These are phyloP conservation scores for Prosopis cineraria DNA, from an alignment of 306 rosid species.

Conservation along the genomic window DNA sequence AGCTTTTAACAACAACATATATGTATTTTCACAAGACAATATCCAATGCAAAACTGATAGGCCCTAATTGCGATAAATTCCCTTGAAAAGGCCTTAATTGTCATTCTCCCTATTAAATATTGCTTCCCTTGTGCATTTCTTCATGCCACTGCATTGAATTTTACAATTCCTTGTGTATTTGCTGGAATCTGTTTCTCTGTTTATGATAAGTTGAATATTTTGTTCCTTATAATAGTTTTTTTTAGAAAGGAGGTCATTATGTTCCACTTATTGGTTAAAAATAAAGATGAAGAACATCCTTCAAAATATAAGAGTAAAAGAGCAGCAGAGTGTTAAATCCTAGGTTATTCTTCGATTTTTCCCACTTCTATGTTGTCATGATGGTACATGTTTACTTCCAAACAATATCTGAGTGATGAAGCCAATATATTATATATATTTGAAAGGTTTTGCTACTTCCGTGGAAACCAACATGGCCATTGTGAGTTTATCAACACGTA, in stretches of 20 bases:
- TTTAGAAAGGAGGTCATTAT: not conserved
- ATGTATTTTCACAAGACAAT: no score
- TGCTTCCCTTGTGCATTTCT: constrained; percentile 11
- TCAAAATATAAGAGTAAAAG: not conserved
- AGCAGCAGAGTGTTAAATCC: not conserved
- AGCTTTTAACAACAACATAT: no score
- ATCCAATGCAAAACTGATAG: no score
- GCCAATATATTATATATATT: not conserved
- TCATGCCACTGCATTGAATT: constrained; percentile 8
- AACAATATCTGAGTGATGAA: constrained; percentile 8
- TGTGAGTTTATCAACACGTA: not conserved
- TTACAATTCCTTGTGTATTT: not conserved
- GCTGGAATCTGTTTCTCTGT: constrained; percentile 19
- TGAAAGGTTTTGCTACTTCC: not conserved
- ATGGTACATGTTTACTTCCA: not conserved
- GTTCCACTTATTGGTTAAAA: not conserved
- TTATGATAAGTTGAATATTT: constrained; percentile 9
- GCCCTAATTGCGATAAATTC: no score
- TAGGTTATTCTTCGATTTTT: not conserved
- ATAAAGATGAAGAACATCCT: not conserved
- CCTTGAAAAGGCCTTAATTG: no score
- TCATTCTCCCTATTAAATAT: no score
- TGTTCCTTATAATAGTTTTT: not conserved
- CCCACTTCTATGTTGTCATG: not conserved
- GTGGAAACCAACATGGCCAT: not conserved